Percentiles rank a stretch among this genome's conserved stretches.
phyloP scores from a whole-genome alignment of 1,284 basidiomycete genomes.

The Prillingera fragicola region DNA sequence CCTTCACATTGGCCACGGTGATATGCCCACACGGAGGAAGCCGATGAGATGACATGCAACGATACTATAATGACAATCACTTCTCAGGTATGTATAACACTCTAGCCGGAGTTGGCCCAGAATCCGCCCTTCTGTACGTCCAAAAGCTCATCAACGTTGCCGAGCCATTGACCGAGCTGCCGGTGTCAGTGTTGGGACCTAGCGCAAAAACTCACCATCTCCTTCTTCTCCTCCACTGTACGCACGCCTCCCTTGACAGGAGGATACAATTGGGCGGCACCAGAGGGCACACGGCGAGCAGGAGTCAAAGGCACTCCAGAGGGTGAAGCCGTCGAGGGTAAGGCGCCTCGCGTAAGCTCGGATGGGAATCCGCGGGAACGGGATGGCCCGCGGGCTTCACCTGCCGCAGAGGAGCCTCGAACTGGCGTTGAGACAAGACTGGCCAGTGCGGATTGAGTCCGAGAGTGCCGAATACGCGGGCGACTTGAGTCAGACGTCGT shows the following conservation, averaged over 20 bases:
- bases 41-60: too few relatives aligned
- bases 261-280: neutral
- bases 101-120: too few relatives aligned
- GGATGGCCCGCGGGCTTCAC: neutral
- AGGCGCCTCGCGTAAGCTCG: constrained; percentile 34
- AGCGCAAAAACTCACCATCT: constrained; percentile 48
- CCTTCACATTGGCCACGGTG: too few relatives aligned
- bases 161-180: constrained; percentile 65
- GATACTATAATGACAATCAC: too few relatives aligned
- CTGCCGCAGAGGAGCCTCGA: neutral
- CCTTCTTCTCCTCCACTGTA: constrained; percentile 75
- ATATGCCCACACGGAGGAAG: too few relatives aligned
- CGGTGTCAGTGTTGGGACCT: neutral
- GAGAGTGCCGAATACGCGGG: constrained; percentile 27
- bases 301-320: constrained; percentile 4
- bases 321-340: constrained; percentile 17
- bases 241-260: constrained; percentile 4
- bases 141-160: constrained; percentile 80
- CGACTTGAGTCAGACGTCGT: neutral
- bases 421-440: constrained; percentile 4
- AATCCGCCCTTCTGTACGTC: constrained; percentile 75
- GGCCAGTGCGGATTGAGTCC: constrained; percentile 33
- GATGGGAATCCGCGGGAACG: constrained; percentile 31
- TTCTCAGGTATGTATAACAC: too few relatives aligned
- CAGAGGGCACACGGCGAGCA: constrained; percentile 9